Evolutionary conservation across 192 early-diverging fungal genomes (phyloP).

Genomic region (Podochytrium sp.): DNA sequence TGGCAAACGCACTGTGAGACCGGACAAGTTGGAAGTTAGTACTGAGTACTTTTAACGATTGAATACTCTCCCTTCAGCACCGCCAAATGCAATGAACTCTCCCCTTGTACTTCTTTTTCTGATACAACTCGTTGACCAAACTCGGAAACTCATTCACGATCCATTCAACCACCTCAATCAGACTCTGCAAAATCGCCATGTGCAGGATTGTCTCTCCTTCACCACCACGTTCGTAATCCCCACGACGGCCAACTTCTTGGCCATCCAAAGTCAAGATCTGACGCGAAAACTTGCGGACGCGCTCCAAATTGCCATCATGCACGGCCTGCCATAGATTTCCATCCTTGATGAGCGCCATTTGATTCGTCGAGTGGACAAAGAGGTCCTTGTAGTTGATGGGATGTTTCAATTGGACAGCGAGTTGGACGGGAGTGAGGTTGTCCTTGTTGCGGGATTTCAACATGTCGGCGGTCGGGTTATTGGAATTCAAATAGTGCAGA

Average conservation of each 20-base stretch:
- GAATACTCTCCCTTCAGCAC: too few species aligned
- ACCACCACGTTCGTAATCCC: constrained; percentile 19
- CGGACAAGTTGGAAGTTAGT: not conserved
- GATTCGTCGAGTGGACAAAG: too few species aligned
- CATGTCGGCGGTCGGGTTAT: constrained; percentile 3
- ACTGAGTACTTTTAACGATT: too few species aligned
- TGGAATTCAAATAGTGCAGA: too few species aligned
- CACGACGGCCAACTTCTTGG: not conserved
- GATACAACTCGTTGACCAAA: constrained; percentile 23
- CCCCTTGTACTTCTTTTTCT: constrained; percentile 5
- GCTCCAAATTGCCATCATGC: constrained; percentile 1
- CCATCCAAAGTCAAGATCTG: too few species aligned
- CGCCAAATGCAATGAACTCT: too few species aligned
- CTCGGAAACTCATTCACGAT: constrained; percentile 12
- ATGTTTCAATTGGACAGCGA: too few species aligned
- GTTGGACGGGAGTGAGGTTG: constrained; percentile 28
- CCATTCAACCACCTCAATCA: constrained; percentile 14
- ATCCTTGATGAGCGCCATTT: constrained; percentile 11
- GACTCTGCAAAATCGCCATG: constrained; percentile 18
- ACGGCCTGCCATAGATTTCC: constrained; percentile 20
- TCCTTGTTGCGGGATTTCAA: constrained; percentile 25
- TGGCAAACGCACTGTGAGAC: not conserved
- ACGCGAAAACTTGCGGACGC: not conserved
- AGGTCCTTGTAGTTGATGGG: too few species aligned
- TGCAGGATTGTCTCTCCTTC: constrained; percentile 34